Evolutionary conservation across 345 rosid genomes (phyloP), one percentile per base, ranked within the genome.

Genomic region (Cardamine chenopodiifolia): DNA sequence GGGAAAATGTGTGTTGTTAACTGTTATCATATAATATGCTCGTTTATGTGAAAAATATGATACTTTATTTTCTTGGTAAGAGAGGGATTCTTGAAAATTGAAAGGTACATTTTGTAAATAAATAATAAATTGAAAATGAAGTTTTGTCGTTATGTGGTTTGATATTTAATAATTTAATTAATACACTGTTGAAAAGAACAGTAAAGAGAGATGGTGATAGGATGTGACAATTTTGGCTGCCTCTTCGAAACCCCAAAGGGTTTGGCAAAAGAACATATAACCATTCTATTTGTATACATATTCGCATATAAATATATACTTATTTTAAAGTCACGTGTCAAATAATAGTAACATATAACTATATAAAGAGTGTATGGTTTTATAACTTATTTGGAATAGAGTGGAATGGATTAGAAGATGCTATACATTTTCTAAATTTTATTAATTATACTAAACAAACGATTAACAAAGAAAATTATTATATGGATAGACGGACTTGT

Each of bases 181-280:
- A 18, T 1, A 47, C 18, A 45, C 28, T 65, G 55, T 42, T 71
- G 70, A 47, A 58, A 48, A 47, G 20, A 56, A 64, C 67, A 64
- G 72, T 65, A 39, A 77, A 40, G 73, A 66, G 48, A 59, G 77
- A 71, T 18, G 39, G 40, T 71, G 80, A 77, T 28, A 23, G 76
- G 80, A 45, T 70, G 55, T 64, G 72, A 57, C 68, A 77, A 57
- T 45, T 78, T 66, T 78, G 73, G 81, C 68, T 66, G 73, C 39
- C 81, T 71, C 81, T 78, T 78, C 58, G 19, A 49, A 59, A 66
- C 49, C 8, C 73, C 64, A 71, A 52, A 71, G 64, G 77, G 0
- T 71, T 71, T 35, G 56, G 54, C 12, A 57, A 55, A 47, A 20
- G 37, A 60, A 37, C 72, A 54, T 47, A 56, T 25, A 25, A 25